Conservation (phyloP, 495 filamentous ascomycete species). For the Aspergillus bertholletiae region DNA sequence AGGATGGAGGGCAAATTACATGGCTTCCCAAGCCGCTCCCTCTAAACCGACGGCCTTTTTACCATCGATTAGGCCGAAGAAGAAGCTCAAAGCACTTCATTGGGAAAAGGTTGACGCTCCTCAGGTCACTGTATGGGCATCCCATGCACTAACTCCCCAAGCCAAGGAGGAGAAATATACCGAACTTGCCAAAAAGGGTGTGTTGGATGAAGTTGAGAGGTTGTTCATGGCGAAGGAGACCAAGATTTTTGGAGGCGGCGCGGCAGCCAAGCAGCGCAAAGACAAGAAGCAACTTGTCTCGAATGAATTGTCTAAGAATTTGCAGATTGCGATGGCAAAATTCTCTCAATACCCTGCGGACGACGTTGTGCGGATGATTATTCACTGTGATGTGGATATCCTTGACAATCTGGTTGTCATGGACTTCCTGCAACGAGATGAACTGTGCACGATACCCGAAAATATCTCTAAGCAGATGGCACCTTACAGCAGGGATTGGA, state of each 20-base stretch:
- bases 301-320: slow-evolving; percentile 83
- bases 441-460: slow-evolving; percentile 87
- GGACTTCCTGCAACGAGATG: slow-evolving; percentile 92
- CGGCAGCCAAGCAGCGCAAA: slow-evolving; percentile 62
- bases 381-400: slow-evolving; percentile 89
- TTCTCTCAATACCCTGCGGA: slow-evolving; percentile 77
- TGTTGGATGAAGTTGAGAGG: slow-evolving; percentile 95
- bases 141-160: slow-evolving; percentile 73
- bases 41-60: slow-evolving; percentile 49
- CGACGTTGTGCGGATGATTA: slow-evolving; percentile 85
- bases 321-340: slow-evolving; percentile 90
- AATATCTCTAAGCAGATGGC: slow-evolving; percentile 88
- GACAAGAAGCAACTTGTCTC: slow-evolving; percentile 98
- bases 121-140: slow-evolving; percentile 92
- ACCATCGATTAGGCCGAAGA: slow-evolving; percentile 85
- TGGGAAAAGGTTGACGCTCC: slow-evolving; percentile 98
- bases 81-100: slow-evolving; percentile 98
- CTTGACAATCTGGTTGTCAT: slow-evolving; percentile 93
- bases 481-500: slow-evolving; percentile 95
- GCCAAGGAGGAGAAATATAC: slow-evolving; percentile 92
- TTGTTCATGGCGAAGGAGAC: slow-evolving; percentile 97
- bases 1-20: slow-evolving; percentile 45
- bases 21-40: slow-evolving; percentile 41
- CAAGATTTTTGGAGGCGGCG: slow-evolving; percentile 71
- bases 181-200: slow-evolving; percentile 87